These are phyloP conservation scores for Teratosphaeria epicoccoides DNA, from an alignment of 2,329 filamentous ascomycete genomes.

Conservation along the genomic window DNA sequence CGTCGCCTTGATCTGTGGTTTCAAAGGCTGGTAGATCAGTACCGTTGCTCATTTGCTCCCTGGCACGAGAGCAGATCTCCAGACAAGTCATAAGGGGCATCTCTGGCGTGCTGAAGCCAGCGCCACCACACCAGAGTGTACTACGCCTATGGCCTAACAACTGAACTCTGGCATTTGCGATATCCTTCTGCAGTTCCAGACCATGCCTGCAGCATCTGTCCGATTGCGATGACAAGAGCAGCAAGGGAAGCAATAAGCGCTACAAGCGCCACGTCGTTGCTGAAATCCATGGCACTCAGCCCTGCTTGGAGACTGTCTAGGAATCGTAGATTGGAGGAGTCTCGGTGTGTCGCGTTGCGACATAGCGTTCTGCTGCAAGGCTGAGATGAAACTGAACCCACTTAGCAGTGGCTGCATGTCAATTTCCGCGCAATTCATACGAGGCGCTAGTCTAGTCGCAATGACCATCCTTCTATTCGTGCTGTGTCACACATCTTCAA, in stretches of 20 bases:
- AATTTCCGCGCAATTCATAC: no score
- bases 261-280: background rate
- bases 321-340: background rate
- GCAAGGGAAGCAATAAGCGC: background rate
- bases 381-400: background rate
- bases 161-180: background rate
- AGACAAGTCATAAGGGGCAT: background rate
- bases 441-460: no score
- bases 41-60: no score
- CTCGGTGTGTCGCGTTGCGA: background rate
- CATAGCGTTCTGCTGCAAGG: background rate
- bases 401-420: background rate
- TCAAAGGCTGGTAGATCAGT: background rate
- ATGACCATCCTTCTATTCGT: no score
- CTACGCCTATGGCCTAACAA: background rate
- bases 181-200: background rate
- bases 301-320: background rate
- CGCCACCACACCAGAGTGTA: background rate
- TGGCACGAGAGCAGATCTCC: background rate
- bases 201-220: background rate
- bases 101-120: background rate
- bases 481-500: no score
- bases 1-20: background rate
- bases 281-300: background rate
- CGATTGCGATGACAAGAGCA: background rate